Base-by-base conservation (phyloP, 1,139 yeast species). In the Sugiyamaella sp. region DNA sequence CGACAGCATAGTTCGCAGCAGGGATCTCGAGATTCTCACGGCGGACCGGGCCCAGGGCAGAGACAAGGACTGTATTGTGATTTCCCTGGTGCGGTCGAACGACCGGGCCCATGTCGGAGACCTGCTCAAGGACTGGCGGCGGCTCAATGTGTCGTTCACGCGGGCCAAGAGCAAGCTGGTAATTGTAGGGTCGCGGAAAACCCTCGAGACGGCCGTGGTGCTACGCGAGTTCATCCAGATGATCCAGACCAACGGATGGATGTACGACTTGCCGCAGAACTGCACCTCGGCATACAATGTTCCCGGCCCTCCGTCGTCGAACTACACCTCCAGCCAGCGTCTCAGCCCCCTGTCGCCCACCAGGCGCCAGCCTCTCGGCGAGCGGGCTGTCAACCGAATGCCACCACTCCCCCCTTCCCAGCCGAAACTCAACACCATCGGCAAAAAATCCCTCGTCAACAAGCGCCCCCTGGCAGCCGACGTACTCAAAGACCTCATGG, bases 21-120 rank as follows among this genome's bases (percentile, higher is more conserved):
- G 50, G 8, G 79, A 75, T 0, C 72, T 93, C 38, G 98, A 93
- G 62, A 78, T 89, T 22, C 74, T 93, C 57, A 95, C 99, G 0
- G 98, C 97, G 0, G 99, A 95, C 69, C 93, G 89, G 60, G 93
- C 87, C 61, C 99, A 95, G 71, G 99, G 99, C 0, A 78, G 97
- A 53, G 99, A 95, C 68, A 93, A 90, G 68, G 95, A 90, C 49
- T 85, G 96, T 63, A 83, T 95, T 12, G 81, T 95, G 1, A 82
- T 95, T 4, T 90, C 98, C 0, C 72, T 93, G 60, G 98, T 91
- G 2, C 76, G 97, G 44, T 85, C 96, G 1, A 93, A 91, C 66
- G 73, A 74, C 1, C 79, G 80, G n/a, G 75, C 77, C 12, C 77
- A 76, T 51, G 83, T 87, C 1, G 98, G 99, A 0, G 89, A 87